phyloP scores from a whole-genome alignment of 2,329 filamentous ascomycete genomes.

The Fusarium bactridioides region DNA sequence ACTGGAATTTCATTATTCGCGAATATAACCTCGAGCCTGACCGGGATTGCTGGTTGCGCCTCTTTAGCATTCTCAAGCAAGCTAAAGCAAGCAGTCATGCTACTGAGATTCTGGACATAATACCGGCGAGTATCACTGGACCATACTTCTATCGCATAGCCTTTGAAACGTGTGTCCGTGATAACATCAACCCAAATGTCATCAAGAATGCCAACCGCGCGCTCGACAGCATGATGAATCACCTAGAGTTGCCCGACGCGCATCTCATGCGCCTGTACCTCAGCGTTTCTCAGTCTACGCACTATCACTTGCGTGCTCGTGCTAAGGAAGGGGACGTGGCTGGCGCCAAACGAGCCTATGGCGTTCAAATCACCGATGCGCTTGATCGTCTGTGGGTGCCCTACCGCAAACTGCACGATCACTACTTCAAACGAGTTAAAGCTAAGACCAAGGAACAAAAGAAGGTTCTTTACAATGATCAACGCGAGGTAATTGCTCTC shows the following conservation, averaged over 20 bases:
- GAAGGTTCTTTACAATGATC: slow-evolving; percentile 44
- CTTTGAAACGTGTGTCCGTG: slow-evolving; percentile 76
- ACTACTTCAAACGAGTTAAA: slow-evolving; percentile 44
- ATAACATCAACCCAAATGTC: slow-evolving; percentile 77
- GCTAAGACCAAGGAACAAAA: slow-evolving; percentile 38
- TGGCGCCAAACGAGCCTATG: slow-evolving; percentile 54
- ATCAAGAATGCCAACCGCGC: slow-evolving; percentile 71
- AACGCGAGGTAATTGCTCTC: slow-evolving; percentile 54
- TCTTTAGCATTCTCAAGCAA: slow-evolving; percentile 72
- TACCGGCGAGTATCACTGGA: slow-evolving; percentile 56
- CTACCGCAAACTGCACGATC: slow-evolving; percentile 51
- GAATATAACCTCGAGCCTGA: slow-evolving; percentile 74
- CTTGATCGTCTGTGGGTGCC: slow-evolving; percentile 61
- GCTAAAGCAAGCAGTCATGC: slow-evolving; percentile 71
- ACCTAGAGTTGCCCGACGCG: slow-evolving; percentile 56
- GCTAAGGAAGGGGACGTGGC: slow-evolving; percentile 43
- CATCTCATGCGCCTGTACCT: slow-evolving; percentile 64
- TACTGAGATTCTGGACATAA: slow-evolving; percentile 64
- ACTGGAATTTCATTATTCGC: slow-evolving; percentile 78
- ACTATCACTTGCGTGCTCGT: slow-evolving; percentile 49
- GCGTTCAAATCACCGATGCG: slow-evolving; percentile 59
- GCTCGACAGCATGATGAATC: slow-evolving; percentile 67
- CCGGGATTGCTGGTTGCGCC: slow-evolving; percentile 70
- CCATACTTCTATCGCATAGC: slow-evolving; percentile 73
- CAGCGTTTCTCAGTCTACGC: slow-evolving; percentile 59